These are phyloP conservation scores for Thelonectria blattea DNA, from an alignment of 2,329 filamentous ascomycete genomes.

Conservation along the genomic window DNA sequence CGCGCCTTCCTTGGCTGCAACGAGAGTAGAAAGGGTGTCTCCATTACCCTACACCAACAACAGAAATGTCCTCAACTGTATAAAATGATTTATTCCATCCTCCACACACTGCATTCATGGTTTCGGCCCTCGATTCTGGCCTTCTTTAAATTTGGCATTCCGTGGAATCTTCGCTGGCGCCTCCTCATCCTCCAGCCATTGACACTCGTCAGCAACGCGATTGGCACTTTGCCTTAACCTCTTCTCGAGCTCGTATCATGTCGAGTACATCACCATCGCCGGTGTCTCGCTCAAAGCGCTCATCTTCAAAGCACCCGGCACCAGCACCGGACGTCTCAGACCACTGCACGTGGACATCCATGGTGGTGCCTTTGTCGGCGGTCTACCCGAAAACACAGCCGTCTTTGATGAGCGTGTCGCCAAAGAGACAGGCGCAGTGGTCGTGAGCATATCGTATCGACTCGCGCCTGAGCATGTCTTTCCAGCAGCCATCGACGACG, in stretches of 20 bases:
- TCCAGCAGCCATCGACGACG: conserved; percentile 54
- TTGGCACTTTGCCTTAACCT: conserved; percentile 46
- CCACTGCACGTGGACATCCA: conserved; percentile 54
- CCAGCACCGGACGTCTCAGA: conserved; percentile 31
- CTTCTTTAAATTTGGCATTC: conserved; percentile 45
- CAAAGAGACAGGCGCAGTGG: conserved; percentile 49
- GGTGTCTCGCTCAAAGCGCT: conserved; percentile 40
- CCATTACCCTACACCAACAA: not conserved
- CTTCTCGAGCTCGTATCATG: conserved; percentile 44
- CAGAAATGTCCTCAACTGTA: not conserved
- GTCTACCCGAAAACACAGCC: conserved; percentile 47
- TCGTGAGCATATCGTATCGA: conserved; percentile 57
- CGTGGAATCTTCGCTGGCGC: conserved; percentile 50
- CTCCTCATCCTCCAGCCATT: conserved; percentile 51
- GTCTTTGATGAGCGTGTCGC: conserved; percentile 44
- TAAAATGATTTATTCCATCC: conserved; percentile 11
- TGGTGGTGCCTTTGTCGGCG: conserved; percentile 52
- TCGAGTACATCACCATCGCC: conserved; percentile 43
- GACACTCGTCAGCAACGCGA: conserved; percentile 44
- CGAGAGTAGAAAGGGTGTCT: not conserved
- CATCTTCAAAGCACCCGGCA: conserved; percentile 41
- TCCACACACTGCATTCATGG: conserved; percentile 27
- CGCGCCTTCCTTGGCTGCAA: not conserved
- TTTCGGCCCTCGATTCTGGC: conserved; percentile 42
- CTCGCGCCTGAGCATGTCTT: conserved; percentile 59